Base-by-base conservation (phyloP, 192 early-diverging fungal genomes). In the Haplosporangium gracile region DNA sequence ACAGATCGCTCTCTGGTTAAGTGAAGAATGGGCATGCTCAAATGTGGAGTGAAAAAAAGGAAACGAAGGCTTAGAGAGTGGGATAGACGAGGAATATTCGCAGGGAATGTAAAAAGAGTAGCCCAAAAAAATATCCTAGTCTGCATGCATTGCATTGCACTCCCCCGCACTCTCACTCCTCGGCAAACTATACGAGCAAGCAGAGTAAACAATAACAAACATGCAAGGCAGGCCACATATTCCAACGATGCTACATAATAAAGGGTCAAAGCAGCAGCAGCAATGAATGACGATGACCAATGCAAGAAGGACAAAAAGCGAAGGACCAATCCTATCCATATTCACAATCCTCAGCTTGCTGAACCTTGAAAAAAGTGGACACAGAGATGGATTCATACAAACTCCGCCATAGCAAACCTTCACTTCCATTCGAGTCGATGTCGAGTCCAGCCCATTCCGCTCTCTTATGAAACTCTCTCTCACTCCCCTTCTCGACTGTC, bases 251-350 rank as follows among this genome's bases (percentile, higher is more conserved):
- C 10, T 2, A 10, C 1, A 29, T 29, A 63, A 63, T 63, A 63
- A 63, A 63, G 60, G 60, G n/a, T 63, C 60, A 63, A 63, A n/a
- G 60, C 60, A 60, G 51, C 22, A 51, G 55, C 24, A n/a, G n/a
- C n/a, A 13, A 63, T 29, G 60, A 22, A n/a, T 63, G 60, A 63
- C 60, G 26, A 63, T 11, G 26, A 57, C 47, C 55, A n/a, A 63
- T 63, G 60, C 60, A 63, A 63, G 26, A 3, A 29, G 24, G 26
- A 63, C 47, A 2, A 49, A 49, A 16, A 49, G 16, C 47, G 10
- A 63, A 10, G 60, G 26, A 63, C 11, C 60, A 63, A 29, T 63
- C 60, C 60, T 36, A 36, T 36, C 36, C 36, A 36, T 36, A 10
- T 3, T 9, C n/a, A 8, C 24, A 10, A 10, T 29, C 60, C 24